Base-by-base conservation (phyloP, 148 eudicot genomes). In the Dysphania ambrosioides region DNA sequence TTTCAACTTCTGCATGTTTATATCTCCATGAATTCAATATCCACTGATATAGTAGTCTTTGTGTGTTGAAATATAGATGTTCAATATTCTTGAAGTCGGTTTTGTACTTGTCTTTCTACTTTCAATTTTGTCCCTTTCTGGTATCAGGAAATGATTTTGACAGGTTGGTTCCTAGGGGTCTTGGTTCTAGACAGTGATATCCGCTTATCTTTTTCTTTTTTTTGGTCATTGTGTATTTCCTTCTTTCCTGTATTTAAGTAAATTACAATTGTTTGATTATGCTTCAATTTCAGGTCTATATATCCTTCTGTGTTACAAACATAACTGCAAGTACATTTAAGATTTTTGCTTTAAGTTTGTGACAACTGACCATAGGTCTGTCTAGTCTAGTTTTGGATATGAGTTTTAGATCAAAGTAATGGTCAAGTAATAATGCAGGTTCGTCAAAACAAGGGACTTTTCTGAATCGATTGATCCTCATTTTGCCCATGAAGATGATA, bases 381-480 rank as follows among this genome's bases (percentile, higher is more conserved):
- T 2, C 0, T 35, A 67, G 30, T 71, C 27, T 56, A 44, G 26
- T 56, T 71, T 42, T n/a, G 0, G 12, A 58, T 30, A 68, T 70
- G 44, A 32, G 61, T 40, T 30, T 0, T 27, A 40, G 62, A 80
- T 9, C 8, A 65, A 35, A 65, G 72, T 64, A 57, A 75, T 23
- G 63, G 53, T 71, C 38, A 58, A 71, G 38, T 1, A 85, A 70
- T 68, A 56, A 40, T 76, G 81, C 94, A 93, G 97, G 83, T 76
- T 75, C 66, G 27, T 56, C 55, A 75, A 26, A 66, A 76, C 55
- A 40, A 65, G 74, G 71, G 82, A 75, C 66, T 70, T 73, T 75
- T 57, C 66, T 60, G 71, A 67, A 34, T 41, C 23, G 61, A 74
- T 76, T 59, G 81, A 82, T 66, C 35, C 41, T 71, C 30, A 78